Evolutionary conservation across 192 early-diverging fungal species (phyloP).

Genomic region (Gorgonomyces haynaldii): DNA sequence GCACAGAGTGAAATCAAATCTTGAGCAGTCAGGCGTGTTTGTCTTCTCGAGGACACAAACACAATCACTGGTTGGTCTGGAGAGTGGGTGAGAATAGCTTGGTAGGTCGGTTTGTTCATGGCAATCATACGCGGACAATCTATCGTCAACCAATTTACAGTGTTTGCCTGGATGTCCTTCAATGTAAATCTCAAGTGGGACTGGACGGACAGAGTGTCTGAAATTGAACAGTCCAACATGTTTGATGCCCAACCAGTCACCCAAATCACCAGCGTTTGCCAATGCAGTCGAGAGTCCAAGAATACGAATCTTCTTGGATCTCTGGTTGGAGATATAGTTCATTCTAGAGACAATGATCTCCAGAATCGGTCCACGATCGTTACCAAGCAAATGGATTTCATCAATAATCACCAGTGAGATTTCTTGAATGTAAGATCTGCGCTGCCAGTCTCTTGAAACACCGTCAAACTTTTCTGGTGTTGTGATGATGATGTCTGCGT

Average conservation of each 20-base stretch:
- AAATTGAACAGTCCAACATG: conserved; percentile 90
- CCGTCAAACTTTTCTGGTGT: conserved; percentile 99
- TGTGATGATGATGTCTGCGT: conserved; percentile 93
- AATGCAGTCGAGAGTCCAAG: conserved; percentile 93
- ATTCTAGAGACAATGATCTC: conserved; percentile 97
- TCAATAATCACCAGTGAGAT: conserved; percentile 93
- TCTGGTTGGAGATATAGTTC: conserved; percentile 88
- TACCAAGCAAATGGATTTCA: conserved; percentile 95
- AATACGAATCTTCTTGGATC: conserved; percentile 65
- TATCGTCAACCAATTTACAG: conserved; percentile 28
- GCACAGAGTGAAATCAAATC: conserved; percentile 91
- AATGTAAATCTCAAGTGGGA: conserved; percentile 94
- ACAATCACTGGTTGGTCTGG: conserved; percentile 89
- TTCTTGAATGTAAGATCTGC: conserved; percentile 73
- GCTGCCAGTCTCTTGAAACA: conserved; percentile 83
- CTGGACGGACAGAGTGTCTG: conserved; percentile 90
- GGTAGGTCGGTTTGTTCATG: conserved; percentile 97
- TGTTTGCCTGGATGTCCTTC: conserved; percentile 94
- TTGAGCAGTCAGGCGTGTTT: conserved; percentile 91
- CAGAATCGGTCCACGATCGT: conserved; percentile 91
- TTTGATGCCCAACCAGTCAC: conserved; percentile 90
- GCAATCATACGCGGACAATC: conserved; percentile 94
- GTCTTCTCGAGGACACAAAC: conserved; percentile 94
- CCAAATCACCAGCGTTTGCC: conserved; percentile 92
- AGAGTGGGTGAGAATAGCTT: conserved; percentile 89